These are phyloP conservation scores for Cordyceps fumosorosea DNA, from an alignment of 2,329 filamentous ascomycete species.

Conservation along the genomic window DNA sequence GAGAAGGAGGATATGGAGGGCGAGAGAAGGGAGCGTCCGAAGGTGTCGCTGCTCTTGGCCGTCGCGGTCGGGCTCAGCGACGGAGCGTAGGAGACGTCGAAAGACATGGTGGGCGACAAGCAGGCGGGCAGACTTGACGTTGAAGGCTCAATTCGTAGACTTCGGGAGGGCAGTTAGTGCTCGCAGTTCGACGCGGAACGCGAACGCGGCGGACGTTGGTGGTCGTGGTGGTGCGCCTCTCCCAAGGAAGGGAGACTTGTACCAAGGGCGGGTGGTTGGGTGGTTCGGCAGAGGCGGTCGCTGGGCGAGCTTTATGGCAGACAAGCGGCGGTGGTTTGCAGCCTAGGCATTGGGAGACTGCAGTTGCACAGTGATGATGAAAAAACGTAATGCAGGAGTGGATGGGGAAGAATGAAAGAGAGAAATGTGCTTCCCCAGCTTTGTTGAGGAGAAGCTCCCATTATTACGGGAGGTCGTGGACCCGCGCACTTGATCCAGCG, in stretches of 20 bases:
- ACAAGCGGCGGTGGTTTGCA: slow-evolving; percentile 1
- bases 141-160: not conserved
- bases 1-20: slow-evolving; percentile 65
- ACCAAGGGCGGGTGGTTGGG: slow-evolving; percentile 5
- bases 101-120: slow-evolving; percentile 30
- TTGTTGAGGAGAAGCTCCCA: slow-evolving; percentile 10
- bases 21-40: slow-evolving; percentile 48
- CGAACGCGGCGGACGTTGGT: not conserved
- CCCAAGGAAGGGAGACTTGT: not conserved
- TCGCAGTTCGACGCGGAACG: not conserved
- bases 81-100: slow-evolving; percentile 34
- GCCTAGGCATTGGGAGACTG: not conserved
- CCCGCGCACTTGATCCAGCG: slow-evolving; percentile 10
- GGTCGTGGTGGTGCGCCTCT: not conserved
- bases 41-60: slow-evolving; percentile 30
- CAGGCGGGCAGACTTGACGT: not conserved
- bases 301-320: not conserved
- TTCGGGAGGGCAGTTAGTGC: not conserved
- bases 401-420: not conserved
- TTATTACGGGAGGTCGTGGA: slow-evolving; percentile 3
- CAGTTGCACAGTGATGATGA: not conserved
- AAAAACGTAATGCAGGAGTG: not conserved
- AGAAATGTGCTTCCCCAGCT: slow-evolving; percentile 1
- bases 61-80: slow-evolving; percentile 37
- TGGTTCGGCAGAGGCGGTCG: not conserved